These are phyloP conservation scores for Trypethelium eluteriae DNA, from an alignment of 495 filamentous ascomycete species.

Conservation along the genomic window DNA sequence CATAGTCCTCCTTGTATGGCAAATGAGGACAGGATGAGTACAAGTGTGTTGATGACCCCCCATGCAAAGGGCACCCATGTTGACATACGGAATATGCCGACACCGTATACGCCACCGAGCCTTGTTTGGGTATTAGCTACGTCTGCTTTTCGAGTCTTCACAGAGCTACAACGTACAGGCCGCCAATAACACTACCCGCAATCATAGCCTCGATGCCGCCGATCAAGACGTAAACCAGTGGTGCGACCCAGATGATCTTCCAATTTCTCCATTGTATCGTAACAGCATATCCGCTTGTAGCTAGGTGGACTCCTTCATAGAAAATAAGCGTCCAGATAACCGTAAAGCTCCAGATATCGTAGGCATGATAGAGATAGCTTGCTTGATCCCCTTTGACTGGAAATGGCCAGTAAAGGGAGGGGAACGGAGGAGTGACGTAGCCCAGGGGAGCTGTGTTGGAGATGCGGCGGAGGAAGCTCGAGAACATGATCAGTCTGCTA, in stretches of 20 bases:
- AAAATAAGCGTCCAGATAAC: conserved; percentile 78
- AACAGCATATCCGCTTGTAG: conserved; percentile 64
- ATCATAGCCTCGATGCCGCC: conserved; percentile 75
- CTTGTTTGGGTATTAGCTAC: conserved; percentile 39
- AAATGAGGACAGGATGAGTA: conserved; percentile 89
- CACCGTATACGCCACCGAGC: conserved; percentile 77
- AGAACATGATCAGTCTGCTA: neutral
- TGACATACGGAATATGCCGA: conserved; percentile 86
- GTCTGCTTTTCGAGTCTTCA: neutral
- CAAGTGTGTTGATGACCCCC: conserved; percentile 80
- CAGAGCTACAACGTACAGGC: conserved; percentile 57
- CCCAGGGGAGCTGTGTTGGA: conserved; percentile 50
- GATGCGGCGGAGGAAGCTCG: conserved; percentile 28
- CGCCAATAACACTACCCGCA: conserved; percentile 80
- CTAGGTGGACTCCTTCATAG: conserved; percentile 58
- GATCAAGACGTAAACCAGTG: conserved; percentile 63
- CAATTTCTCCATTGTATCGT: conserved; percentile 58
- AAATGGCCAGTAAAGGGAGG: conserved; percentile 78
- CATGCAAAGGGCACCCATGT: conserved; percentile 96
- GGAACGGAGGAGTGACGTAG: conserved; percentile 71
- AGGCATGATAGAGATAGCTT: conserved; percentile 66
- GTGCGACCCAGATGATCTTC: conserved; percentile 69
- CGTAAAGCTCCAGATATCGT: conserved; percentile 88
- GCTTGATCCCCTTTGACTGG: conserved; percentile 43
- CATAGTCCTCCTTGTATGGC: conserved; percentile 90